These are phyloP conservation scores for Blastocrithidia nonstop DNA, from an alignment of 208 protist species.

Conservation along the genomic window DNA sequence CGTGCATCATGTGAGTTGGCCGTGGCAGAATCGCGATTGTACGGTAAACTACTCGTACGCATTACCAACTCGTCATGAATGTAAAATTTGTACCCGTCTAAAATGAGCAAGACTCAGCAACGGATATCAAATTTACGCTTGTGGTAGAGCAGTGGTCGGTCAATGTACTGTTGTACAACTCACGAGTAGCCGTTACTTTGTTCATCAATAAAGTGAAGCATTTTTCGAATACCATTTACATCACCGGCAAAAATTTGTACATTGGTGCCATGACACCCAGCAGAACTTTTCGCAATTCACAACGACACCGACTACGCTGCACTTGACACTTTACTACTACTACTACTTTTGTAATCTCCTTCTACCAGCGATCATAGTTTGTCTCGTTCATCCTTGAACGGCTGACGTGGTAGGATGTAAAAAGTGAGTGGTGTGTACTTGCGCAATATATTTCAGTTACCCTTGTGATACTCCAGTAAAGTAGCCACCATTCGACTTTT, in stretches of 20 bases:
- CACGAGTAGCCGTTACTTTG: conserved; percentile 13
- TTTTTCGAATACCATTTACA: conserved; percentile 13
- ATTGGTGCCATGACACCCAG: conserved; percentile 58
- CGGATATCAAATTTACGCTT: conserved; percentile 85
- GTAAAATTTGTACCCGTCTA: conserved; percentile 29
- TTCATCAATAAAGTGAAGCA: conserved; percentile 24
- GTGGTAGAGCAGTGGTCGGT: conserved; percentile 64
- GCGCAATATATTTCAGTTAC: conserved; percentile 33
- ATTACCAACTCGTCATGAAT: conserved; percentile 67
- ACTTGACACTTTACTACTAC: neutral
- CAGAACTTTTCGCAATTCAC: conserved; percentile 74
- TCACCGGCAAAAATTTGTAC: conserved; percentile 60
- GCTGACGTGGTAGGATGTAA: conserved; percentile 22
- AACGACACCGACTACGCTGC: conserved; percentile 9
- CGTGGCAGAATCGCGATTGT: conserved; percentile 22
- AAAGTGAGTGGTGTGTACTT: conserved; percentile 52
- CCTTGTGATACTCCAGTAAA: conserved; percentile 34
- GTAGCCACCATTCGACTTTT: conserved; percentile 72
- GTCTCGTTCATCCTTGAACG: conserved; percentile 29
- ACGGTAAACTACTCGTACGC: conserved; percentile 56
- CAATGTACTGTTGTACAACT: conserved; percentile 78
- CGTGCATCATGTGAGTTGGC: conserved; percentile 8
- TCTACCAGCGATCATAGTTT: conserved; percentile 15
- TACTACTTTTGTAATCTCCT: neutral
- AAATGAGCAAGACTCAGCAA: conserved; percentile 55